Evolutionary conservation across 345 rosid species (phyloP).

Genomic region (Salix viminalis): DNA sequence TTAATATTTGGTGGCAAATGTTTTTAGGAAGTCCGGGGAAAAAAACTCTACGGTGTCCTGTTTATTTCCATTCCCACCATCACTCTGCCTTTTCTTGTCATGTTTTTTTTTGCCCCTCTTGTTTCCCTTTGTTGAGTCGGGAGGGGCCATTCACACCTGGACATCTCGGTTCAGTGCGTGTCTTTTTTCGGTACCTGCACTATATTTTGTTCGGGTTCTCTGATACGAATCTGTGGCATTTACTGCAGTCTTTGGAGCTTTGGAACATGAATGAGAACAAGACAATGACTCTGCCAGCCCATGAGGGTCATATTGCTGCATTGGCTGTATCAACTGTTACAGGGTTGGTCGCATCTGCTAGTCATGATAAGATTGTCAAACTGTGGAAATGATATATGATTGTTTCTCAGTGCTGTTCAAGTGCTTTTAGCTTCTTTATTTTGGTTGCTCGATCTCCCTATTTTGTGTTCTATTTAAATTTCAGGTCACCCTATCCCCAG

Average conservation of each 20-base stretch:
- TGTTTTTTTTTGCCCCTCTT: background rate
- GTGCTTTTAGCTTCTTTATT: conserved; percentile 12
- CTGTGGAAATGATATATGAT: conserved; percentile 63
- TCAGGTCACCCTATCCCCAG: conserved; percentile 16
- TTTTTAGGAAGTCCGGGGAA: background rate
- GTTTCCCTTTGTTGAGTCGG: background rate
- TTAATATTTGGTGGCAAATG: background rate
- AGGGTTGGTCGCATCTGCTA: conserved; percentile 87
- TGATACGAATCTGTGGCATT: conserved; percentile 4
- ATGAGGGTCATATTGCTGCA: conserved; percentile 71
- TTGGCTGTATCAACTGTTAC: conserved; percentile 67
- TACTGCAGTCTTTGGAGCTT: conserved; percentile 77
- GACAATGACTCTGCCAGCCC: conserved; percentile 74
- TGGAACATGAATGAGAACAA: conserved; percentile 89
- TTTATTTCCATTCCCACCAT: background rate
- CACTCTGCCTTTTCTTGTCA: background rate
- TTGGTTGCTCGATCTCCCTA: conserved; percentile 3
- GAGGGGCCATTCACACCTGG: background rate
- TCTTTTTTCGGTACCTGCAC: background rate
- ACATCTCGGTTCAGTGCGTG: background rate
- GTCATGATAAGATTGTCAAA: conserved; percentile 87
- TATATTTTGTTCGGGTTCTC: background rate
- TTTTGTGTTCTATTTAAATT: conserved; percentile 6
- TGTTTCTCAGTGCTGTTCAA: background rate
- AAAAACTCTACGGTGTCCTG: background rate